Conservation (phyloP, 106 monocot genomes). For the Platanthera zijinensis region DNA sequence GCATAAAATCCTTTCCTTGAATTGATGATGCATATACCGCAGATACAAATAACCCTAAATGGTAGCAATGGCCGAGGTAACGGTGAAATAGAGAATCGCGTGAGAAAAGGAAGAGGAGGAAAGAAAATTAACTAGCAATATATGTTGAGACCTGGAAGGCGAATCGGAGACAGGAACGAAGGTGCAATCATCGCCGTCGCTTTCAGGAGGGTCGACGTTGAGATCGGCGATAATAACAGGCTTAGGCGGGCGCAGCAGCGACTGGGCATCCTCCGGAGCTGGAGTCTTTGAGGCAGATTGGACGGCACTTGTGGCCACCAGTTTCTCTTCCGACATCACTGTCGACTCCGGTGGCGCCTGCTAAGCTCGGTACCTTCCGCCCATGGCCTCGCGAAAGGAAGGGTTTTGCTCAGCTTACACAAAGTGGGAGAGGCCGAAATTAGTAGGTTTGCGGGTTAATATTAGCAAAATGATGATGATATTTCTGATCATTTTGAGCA, state of each 20-base stretch:
- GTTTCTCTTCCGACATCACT: conserved; percentile 7
- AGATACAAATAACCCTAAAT: background rate
- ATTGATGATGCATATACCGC: background rate
- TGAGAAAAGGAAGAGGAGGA: background rate
- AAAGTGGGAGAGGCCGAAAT: no score
- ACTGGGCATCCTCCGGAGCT: background rate
- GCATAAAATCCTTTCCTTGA: background rate
- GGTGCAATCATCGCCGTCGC: conserved; percentile 64
- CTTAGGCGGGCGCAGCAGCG: conserved; percentile 25
- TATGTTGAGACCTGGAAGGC: conserved; percentile 18
- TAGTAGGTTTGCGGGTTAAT: no score
- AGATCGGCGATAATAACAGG: conserved; percentile 71
- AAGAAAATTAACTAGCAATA: background rate
- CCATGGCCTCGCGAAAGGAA: no score
- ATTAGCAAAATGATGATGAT: no score
- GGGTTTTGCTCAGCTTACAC: no score
- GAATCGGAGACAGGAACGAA: conserved; percentile 23
- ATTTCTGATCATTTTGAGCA: no score
- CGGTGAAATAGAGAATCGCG: background rate
- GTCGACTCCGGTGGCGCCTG: background rate
- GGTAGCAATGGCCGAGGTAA: background rate
- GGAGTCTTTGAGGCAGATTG: background rate
- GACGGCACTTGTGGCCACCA: background rate
- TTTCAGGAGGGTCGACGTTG: conserved; percentile 83
- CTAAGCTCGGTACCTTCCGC: background rate